Conservation (phyloP, 768 basidiomycete species). For the Xerocomus spinulosus region DNA sequence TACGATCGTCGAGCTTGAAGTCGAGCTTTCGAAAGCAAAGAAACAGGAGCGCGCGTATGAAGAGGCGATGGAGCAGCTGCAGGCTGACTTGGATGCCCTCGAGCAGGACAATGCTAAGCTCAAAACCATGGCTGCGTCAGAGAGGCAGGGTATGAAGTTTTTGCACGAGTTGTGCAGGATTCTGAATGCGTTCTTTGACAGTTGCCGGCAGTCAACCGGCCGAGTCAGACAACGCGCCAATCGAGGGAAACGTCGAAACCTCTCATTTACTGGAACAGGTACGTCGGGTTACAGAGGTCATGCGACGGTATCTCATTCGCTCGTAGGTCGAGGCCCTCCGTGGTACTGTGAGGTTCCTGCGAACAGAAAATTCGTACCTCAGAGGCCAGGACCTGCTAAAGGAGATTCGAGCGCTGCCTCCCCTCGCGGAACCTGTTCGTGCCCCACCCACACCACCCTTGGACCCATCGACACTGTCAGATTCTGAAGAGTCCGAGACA, state of each 20-base stretch:
- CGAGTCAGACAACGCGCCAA: constrained; percentile 57
- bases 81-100: constrained; percentile 78
- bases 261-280: constrained; percentile 88
- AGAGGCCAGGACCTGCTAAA: constrained; percentile 87
- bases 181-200: constrained; percentile 10
- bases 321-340: constrained; percentile 83
- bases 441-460: constrained; percentile 62
- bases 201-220: constrained; percentile 46
- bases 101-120: constrained; percentile 88
- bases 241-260: constrained; percentile 83
- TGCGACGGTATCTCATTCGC: constrained; percentile 6
- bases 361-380: constrained; percentile 89
- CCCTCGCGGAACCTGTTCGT: constrained; percentile 46
- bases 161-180: neutral
- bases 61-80: constrained; percentile 90
- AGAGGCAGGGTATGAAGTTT: constrained; percentile 58
- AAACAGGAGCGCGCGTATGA: constrained; percentile 89
- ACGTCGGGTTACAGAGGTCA: constrained; percentile 6
- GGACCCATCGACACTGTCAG: constrained; percentile 59
- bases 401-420: constrained; percentile 72
- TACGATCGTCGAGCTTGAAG: constrained; percentile 73
- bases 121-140: constrained; percentile 61
- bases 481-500: constrained; percentile 58
- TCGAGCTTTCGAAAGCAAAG: constrained; percentile 70
- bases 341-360: constrained; percentile 86